phyloP scores from a whole-genome alignment of 306 rosid species.

The Vicia sativa region DNA sequence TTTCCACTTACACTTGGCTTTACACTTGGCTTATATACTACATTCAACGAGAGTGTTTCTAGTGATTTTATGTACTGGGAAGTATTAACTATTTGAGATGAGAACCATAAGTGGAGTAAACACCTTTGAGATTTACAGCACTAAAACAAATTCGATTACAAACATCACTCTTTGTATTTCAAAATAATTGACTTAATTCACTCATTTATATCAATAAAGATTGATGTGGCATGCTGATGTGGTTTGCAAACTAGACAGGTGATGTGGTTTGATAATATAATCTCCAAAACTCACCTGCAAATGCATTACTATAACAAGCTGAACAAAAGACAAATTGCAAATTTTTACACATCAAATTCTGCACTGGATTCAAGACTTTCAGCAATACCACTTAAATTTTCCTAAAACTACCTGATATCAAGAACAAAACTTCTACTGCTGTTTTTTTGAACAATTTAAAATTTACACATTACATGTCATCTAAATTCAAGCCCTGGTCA shows the following conservation, averaged over 20 bases:
- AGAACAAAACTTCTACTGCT: constrained; percentile 25
- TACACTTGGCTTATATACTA: no score
- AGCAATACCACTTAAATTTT: constrained; percentile 13
- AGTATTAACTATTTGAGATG: no score
- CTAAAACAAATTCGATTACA: no score
- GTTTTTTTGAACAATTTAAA: constrained; percentile 16
- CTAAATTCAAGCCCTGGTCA: constrained; percentile 30
- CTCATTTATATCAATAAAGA: no score
- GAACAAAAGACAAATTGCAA: constrained; percentile 26
- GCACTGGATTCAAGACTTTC: constrained; percentile 16
- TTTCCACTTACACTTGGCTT: no score
- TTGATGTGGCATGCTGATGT: background rate
- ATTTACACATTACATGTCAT: constrained; percentile 23
- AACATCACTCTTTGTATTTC: no score
- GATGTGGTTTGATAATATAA: background rate
- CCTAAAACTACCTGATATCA: constrained; percentile 28
- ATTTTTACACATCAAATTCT: constrained; percentile 32
- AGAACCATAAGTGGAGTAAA: no score
- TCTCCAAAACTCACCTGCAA: constrained; percentile 7
- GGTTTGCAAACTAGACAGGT: background rate
- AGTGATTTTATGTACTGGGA: no score
- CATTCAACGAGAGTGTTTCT: no score
- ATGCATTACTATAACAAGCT: constrained; percentile 23
- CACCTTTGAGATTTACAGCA: no score
- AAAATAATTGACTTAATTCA: no score